Base-by-base conservation (phyloP, 2,329 filamentous ascomycete species). In the Didymella sp. region DNA sequence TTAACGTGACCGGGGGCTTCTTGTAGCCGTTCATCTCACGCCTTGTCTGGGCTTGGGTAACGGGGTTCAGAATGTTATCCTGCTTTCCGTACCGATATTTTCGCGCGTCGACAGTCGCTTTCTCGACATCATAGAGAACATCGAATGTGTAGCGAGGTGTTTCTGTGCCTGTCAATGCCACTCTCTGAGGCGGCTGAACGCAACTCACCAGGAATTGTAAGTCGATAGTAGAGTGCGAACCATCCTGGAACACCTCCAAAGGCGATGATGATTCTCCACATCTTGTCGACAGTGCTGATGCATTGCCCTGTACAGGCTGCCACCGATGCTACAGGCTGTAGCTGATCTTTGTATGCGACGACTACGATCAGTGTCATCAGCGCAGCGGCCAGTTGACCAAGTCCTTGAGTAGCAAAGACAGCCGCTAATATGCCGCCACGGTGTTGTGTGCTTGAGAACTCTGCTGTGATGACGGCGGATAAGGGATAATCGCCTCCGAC, bases 91-190 rank as follows among this genome's bases (percentile, higher is more conserved):
- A 80, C 46, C 91, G 86, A 76, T 94, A 95, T 25, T 88, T 87
- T 69, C 87, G 85, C 63, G 89, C 84, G 63, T 95, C 91, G 38
- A 86, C 85, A 28, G 85, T 82, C 33, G 86, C 91, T 47, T 73
- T 75, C 27, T 75, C 73, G 3, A 91, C 82, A 69, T 95, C 90
- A 40, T 86, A 87, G 47, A 86, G 84, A 21, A 95, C 85, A 71
- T 95, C 91, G 67, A 95, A 94, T 25, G 91, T 95, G 79, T 95
- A 96, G 25, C 91, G 89, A 49, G 91, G 91, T 30, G 91, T 94
- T 78, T 96, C 91, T 22, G 6, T 3, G 7, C 13, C 3, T n/a
- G 12, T 56, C 35, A 56, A 42, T 6, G 2, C 25, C 9, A n/a
- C 27, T 41, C 31, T 15, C 1, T 15, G 5, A 7, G 19, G 12